Conservation (phyloP, 441 rosid species). For the Breynia disticha region DNA sequence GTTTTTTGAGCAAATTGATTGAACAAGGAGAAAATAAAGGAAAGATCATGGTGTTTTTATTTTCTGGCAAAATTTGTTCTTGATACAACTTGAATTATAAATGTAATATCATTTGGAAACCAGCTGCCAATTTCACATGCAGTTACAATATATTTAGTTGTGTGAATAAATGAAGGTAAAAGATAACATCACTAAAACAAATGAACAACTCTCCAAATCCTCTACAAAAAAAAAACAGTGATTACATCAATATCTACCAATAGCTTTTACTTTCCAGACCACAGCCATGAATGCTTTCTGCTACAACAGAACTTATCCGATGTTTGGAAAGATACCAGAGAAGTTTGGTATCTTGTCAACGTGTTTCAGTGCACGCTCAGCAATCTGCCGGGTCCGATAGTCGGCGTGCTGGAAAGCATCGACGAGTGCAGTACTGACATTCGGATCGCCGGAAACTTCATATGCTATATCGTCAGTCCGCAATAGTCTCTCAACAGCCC, state of each 20-base stretch:
- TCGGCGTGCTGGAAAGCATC: constrained; percentile 93
- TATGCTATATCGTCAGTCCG: constrained; percentile 68
- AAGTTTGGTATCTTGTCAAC: constrained; percentile 89
- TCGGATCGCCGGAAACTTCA: constrained; percentile 64
- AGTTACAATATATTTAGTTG: constrained; percentile 9
- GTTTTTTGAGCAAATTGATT: too few relatives aligned
- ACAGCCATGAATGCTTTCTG: constrained; percentile 3
- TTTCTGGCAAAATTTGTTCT: too few relatives aligned
- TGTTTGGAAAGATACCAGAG: constrained; percentile 71
- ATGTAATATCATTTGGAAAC: background rate
- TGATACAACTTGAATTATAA: too few relatives aligned
- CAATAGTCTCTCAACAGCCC: constrained; percentile 87
- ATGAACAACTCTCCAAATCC: constrained; percentile 15
- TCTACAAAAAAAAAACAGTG: constrained; percentile 24
- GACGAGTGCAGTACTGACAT: constrained; percentile 76
- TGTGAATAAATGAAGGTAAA: constrained; percentile 14
- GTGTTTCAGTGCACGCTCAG: constrained; percentile 87
- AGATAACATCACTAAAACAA: constrained; percentile 1
- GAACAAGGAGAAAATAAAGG: too few relatives aligned
- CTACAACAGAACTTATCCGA: constrained; percentile 17
- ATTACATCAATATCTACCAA: constrained; percentile 30
- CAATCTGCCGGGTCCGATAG: constrained; percentile 74
- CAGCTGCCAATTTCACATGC: background rate
- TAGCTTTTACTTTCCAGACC: constrained; percentile 17
- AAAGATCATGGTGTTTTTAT: too few relatives aligned